Evolutionary conservation across 2,329 filamentous ascomycete species (phyloP), one percentile per base, ranked within the genome.

Genomic region (Aspergillus awamori): DNA sequence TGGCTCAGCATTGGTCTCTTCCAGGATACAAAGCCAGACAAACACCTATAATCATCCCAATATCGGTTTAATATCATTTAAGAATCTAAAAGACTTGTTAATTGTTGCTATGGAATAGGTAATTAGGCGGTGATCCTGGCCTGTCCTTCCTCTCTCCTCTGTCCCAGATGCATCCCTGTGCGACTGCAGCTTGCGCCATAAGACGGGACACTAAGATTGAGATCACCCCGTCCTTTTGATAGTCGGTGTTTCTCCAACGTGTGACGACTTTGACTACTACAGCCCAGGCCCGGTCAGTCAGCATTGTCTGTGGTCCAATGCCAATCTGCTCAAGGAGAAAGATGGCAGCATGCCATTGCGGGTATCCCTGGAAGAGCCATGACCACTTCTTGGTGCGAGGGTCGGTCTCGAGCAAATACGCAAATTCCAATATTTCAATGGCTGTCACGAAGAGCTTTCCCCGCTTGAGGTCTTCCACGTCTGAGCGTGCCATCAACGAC

Each of bases 241-340:
- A n/a, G 11, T n/a, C 45, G 1, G 10, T 22, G 13, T 7, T 10
- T 8, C 4, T 24, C 45, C 45, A 48, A 0, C 24, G 24, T n/a
- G 3, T 8, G 2, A 26, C 13, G 1, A 15, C 24, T 48, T 17
- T 22, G 0, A 5, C 8, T 24, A 10, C 45, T 26, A 48, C 13
- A 8, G 6, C 7, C 45, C 45, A 48, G 7, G 45, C 22, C n/a
- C 24, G 24, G 13, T 48, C 24, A 3, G 45, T 26, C 0, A 83
- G 74, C 20, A 83, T 82, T 24, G 84, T 85, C 30, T 78, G 78
- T 3, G 83, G 84, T 17, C 83, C 81, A 15, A 83, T 78, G 64
- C 84, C 87, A 0, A 88, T 77, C 65, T 87, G 84, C 1, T 83
- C 82, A 8, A 88, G 76, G n/a, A 63, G 47, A 67, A 87, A 88